Evolutionary conservation across 768 basidiomycete species (phyloP), one percentile per base, ranked within the genome.

Genomic region (Pholiota molesta): DNA sequence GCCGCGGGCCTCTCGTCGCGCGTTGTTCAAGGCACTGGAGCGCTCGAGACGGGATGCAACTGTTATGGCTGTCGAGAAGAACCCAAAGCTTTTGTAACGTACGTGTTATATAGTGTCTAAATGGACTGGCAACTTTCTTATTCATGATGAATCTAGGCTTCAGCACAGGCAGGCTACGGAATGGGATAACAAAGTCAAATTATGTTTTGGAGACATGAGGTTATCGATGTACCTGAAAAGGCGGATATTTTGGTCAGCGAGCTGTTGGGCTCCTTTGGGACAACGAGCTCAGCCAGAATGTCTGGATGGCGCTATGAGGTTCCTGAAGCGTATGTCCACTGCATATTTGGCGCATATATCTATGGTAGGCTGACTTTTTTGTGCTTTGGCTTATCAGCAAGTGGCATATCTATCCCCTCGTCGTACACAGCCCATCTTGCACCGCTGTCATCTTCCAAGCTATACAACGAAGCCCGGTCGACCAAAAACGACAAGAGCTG

Each of bases 231-330:
- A 0, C 95, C 97, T 5, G 94, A 97, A 68, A 82, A 85, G 66
- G 95, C 87, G 29, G 97, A 99, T 74, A 94, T 99, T 64, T 79
- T 99, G 61, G 90, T 99, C 69, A 97, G 92, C 77, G 97, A 99
- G 74, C 84, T 99, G 21, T 76, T 99, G 68, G 97, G 97, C 3
- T 96, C 94, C 4, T 99, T 99, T 77, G 97, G 1, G 97, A 99
- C 75, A 99, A 99, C 62, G 97, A 99, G 73, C 85, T 99, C 52
- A 96, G 95, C 97, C 97, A 0, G 97, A 99, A 74, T 99, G 97
- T 75, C 79, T 99, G 37, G 97, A 99, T 72, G 97, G 97, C 13
- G 96, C 94, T 9, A 87, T 91, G 86, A 81, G 97, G 52, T 96
- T 95, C 72, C 79, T 99, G 71, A 97, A 97, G 81, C 82, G 95